These are phyloP conservation scores for Picea sitchensis DNA, from an alignment of 75 land plant species.

Conservation along the genomic window DNA sequence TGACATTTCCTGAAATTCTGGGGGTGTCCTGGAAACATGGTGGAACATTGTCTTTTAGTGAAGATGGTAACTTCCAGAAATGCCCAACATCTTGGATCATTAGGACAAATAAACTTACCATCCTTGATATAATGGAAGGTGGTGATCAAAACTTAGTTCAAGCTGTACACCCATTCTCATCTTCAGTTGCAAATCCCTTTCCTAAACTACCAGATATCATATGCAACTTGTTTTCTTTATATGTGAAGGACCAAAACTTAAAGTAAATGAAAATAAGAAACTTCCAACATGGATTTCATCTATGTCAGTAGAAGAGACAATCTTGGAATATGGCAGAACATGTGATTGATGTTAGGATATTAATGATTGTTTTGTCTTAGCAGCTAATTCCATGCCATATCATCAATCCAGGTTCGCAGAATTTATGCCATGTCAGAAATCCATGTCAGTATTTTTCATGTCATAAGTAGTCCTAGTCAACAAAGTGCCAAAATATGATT, in stretches of 20 bases:
- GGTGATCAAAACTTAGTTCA: neutral
- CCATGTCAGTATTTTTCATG: no score
- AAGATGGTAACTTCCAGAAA: neutral
- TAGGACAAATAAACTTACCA: neutral
- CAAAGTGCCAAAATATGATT: no score
- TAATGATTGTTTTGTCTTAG: no score
- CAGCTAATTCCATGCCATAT: no score
- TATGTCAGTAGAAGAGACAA: neutral
- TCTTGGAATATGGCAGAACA: neutral
- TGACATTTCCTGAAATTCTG: no score
- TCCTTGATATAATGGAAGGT: neutral
- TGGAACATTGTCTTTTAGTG: neutral
- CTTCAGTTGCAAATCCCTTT: neutral
- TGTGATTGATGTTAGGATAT: no score
- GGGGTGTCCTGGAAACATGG: no score
- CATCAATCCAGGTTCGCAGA: no score
- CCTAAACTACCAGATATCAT: neutral
- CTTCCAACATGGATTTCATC: neutral
- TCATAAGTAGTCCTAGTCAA: no score
- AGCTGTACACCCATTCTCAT: neutral
- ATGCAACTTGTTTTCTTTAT: neutral
- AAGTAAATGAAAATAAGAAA: no score
- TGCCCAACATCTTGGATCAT: neutral
- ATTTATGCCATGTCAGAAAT: no score
- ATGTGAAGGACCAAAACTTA: neutral